Conservation (phyloP, 2,329 filamentous ascomycete genomes). For the Colletotrichum australisinense region DNA sequence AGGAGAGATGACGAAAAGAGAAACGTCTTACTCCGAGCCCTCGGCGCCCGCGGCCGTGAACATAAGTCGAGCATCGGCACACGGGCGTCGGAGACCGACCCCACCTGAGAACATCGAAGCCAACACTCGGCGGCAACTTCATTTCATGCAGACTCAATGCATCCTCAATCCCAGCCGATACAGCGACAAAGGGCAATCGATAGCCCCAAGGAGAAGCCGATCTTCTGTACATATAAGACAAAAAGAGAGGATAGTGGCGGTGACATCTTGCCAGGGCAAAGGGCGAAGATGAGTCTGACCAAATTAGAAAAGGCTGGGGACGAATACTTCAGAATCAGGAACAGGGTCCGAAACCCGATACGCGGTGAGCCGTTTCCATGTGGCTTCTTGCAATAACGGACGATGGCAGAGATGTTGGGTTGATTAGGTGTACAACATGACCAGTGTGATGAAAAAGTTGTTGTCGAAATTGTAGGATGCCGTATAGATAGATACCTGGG, state of each 20-base stretch:
- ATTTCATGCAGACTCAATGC: neutral
- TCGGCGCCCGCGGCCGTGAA: neutral
- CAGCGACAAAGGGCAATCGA: neutral
- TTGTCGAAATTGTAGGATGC: neutral
- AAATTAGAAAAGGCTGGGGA: slow-evolving; percentile 10
- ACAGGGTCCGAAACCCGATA: neutral
- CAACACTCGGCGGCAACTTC: neutral
- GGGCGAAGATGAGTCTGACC: neutral
- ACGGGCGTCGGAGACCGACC: neutral
- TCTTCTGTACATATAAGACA: neutral
- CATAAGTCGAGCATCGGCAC: neutral
- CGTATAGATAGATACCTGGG: neutral
- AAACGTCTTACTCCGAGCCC: neutral
- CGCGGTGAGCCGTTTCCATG: neutral
- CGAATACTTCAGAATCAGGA: slow-evolving; percentile 9
- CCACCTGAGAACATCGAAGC: neutral
- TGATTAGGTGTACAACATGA: neutral
- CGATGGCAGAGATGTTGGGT: neutral
- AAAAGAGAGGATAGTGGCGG: neutral
- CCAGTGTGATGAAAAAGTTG: neutral
- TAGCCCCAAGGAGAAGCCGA: neutral
- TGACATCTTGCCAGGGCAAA: neutral
- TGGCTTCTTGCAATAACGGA: neutral
- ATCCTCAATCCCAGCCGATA: neutral
- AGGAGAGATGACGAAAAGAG: too few species aligned